Evolutionary conservation across 352 stramenopile genomes (phyloP), one percentile per base, ranked within the genome.

Genomic region (Blastocystis sp.): DNA sequence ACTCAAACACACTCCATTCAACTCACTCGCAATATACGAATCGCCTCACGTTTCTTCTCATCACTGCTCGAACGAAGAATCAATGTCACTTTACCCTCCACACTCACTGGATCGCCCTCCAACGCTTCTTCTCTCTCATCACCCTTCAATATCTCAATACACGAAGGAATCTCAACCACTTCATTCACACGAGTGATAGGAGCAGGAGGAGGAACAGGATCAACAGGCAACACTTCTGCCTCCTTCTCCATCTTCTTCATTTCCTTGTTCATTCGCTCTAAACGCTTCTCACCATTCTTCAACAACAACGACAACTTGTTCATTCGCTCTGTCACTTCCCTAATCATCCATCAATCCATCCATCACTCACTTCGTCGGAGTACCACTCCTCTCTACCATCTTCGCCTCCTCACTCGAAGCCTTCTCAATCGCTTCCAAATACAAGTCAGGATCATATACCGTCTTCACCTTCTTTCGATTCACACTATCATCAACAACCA

Each of bases 361-460:
- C 28, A 34, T 34, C 28, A 34, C 28, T 34, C 28, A n/a, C 28
- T 60, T 24, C 54, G n/a, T 60, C 0, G 66, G 14, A 54, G 54
- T 19, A 59, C 38, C n/a, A 60, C 60, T 42, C 28, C 28, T 77
- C 42, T 34, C 66, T 61, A 21, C 17, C 17, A 6, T 48, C 21
- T 28, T 54, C n/a, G 66, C 66, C 45, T 77, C 42, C 11, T 60
- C 17, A n/a, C 60, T 54, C n/a, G 14, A 42, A 19, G 34, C 42
- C 6, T 77, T 77, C n/a, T 77, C n/a, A 77, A 77, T 77, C 38
- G 38, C n/a, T 61, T 19, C 66, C 14, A 77, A 21, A 59, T 60
- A 77, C 14, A n/a, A 19, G 1, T 77, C n/a, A 19, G 66, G 38
- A 77, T 77, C 42, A 43, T 60, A 77, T 34, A 60, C 60, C 14